Conservation (phyloP, 495 filamentous ascomycete species). For the Chaetomium fimeti region DNA sequence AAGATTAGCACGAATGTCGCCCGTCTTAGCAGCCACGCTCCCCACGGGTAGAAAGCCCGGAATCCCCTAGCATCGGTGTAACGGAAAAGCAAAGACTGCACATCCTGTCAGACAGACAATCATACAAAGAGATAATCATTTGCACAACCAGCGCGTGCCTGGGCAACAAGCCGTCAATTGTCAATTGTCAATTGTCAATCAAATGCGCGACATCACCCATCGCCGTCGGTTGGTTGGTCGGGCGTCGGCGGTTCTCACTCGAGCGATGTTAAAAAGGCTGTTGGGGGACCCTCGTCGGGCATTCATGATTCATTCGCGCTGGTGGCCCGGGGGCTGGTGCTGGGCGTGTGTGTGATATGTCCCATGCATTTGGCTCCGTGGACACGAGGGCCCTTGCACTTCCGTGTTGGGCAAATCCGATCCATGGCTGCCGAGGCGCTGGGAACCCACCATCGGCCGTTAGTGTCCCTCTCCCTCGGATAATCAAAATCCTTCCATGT, state of each 20-base stretch:
- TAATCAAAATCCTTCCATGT: slow-evolving; percentile 11
- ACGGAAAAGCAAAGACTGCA: background rate
- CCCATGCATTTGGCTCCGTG: slow-evolving; percentile 4
- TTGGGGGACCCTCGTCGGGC: background rate
- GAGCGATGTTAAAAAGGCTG: no score
- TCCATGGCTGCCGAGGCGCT: slow-evolving; percentile 4
- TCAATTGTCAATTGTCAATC: no score
- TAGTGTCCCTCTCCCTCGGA: slow-evolving; percentile 12
- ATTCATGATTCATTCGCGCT: background rate
- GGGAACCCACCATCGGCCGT: slow-evolving; percentile 7
- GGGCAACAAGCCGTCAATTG: no score
- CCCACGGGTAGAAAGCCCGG: background rate
- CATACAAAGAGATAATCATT: background rate
- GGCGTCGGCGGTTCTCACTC: no score
- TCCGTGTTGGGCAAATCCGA: slow-evolving; percentile 6
- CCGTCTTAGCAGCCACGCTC: background rate
- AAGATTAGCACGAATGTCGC: slow-evolving; percentile 18
- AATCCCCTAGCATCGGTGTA: slow-evolving; percentile 10
- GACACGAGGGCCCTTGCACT: slow-evolving; percentile 6
- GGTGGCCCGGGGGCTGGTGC: background rate
- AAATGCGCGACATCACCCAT: no score
- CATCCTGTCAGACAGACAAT: background rate
- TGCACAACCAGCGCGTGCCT: no score
- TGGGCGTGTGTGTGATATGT: background rate
- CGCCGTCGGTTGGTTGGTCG: no score